These are phyloP conservation scores for Coemansia sp. DNA, from an alignment of 192 early-diverging fungal genomes.

Conservation along the genomic window DNA sequence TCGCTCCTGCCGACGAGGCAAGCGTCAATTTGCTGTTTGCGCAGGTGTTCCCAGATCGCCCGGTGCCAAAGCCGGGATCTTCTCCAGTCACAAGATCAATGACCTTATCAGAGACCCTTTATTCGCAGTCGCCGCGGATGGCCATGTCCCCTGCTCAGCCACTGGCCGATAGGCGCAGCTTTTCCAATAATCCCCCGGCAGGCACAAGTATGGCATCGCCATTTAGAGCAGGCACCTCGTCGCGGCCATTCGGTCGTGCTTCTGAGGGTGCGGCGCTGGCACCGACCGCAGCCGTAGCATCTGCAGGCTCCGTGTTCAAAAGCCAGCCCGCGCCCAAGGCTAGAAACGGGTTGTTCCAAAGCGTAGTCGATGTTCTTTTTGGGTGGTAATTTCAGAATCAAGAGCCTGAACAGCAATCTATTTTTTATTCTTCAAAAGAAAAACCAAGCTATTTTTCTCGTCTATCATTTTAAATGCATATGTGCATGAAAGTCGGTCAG, in stretches of 20 bases:
- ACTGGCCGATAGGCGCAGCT: conserved; percentile 3
- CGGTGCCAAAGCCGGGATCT: conserved; percentile 25
- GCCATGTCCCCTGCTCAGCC: conserved; percentile 6
- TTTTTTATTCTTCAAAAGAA: too few relatives aligned
- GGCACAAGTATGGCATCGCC: conserved; percentile 1
- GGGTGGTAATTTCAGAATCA: conserved; percentile 22
- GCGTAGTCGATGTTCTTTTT: conserved; percentile 44
- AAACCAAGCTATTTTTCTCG: too few relatives aligned
- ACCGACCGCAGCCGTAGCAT: background rate
- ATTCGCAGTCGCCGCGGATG: conserved; percentile 38
- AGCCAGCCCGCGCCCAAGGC: conserved; percentile 20
- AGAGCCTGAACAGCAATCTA: background rate
- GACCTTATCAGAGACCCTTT: conserved; percentile 32
- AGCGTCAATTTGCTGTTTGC: conserved; percentile 27
- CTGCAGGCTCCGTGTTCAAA: conserved; percentile 18
- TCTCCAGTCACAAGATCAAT: conserved; percentile 15
- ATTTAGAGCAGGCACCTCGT: conserved; percentile 21
- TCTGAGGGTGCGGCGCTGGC: background rate
- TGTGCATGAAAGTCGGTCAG: too few relatives aligned
- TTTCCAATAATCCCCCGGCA: background rate
- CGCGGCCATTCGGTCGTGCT: conserved; percentile 13
- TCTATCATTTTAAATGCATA: too few relatives aligned
- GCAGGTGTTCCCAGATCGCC: conserved; percentile 29
- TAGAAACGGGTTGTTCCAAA: conserved; percentile 49
- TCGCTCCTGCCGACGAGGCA: conserved; percentile 27